Evolutionary conservation across 2,329 filamentous ascomycete species (phyloP), one percentile per base, ranked within the genome.

Genomic region (Aspergillus caelatus): DNA sequence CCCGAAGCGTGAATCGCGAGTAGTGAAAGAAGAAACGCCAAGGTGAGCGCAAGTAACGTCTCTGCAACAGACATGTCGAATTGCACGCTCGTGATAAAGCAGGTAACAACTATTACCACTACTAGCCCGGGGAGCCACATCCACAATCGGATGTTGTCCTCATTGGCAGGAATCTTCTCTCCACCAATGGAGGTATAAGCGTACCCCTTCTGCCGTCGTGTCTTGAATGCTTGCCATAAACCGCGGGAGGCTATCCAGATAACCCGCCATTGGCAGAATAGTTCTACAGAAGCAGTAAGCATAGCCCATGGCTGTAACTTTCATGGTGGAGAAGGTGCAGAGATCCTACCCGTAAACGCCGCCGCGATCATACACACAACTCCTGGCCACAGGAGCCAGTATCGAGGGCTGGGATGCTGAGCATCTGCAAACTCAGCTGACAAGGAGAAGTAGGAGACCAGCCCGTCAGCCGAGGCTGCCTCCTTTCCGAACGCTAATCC

Each of bases 361-460:
- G 59, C 56, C 1, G 53, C 36, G 19, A 56, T 52, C 59, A 61
- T 61, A 26, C 59, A 61, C 14, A 57, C 39, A 11, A 61, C 59
- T 3, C 59, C 59, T 9, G 59, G 59, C 59, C 53, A 61, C 8
- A 61, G 59, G 2, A 57, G 53, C 59, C 59, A 61, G 26, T 61
- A 57, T 11, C 53, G 53, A 16, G 59, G 59, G 41, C 59, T 61
- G 10, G 59, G 59, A 36, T 50, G 59, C 8, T 57, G 39, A 14
- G 59, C 59, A 23, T 55, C 56, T 16, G 59, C 59, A 34, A 57
- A 48, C 8, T 61, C 59, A 11, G n/a, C 50, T 4, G 59, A 61
- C 28, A 61, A 41, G 14, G 53, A 61, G 12, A 54, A 48, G 32
- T 61, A 61, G 4, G 34, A 57, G 30, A 61, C 50, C 9, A 61